These are phyloP conservation scores for Ogataea sp. DNA, from an alignment of 805 yeast species.

Conservation along the genomic window DNA sequence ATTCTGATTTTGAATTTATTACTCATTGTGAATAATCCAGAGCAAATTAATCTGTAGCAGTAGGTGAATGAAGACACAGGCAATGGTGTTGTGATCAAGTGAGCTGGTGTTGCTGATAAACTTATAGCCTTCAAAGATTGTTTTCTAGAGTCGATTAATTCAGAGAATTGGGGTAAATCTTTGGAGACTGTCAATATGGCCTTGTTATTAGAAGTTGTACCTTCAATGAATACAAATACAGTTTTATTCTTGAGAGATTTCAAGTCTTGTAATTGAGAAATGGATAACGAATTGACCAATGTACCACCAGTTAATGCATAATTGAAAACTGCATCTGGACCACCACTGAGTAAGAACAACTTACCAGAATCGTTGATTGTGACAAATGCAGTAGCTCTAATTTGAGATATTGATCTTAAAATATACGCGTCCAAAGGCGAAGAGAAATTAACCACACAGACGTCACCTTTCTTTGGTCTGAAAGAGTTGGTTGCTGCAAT, in stretches of 20 bases:
- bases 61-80: conserved; percentile 13
- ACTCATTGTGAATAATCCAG: conserved; percentile 8
- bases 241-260: not conserved
- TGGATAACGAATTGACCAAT: not conserved
- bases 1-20: conserved; percentile 14
- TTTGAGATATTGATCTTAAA: conserved; percentile 6
- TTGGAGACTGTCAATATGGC: conserved; percentile 53
- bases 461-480: conserved; percentile 36
- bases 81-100: conserved; percentile 26
- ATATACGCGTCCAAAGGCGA: conserved; percentile 52
- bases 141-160: conserved; percentile 1
- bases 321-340: conserved; percentile 1
- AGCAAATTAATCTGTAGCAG: conserved; percentile 7
- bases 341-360: conserved; percentile 6
- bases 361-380: conserved; percentile 11
- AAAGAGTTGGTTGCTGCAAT: conserved; percentile 19
- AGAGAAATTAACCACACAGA: conserved; percentile 47
- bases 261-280: not conserved
- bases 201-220: conserved; percentile 80
- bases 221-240: conserved; percentile 48
- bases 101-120: conserved; percentile 29
- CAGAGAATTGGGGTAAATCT: conserved; percentile 8
- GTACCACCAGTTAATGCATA: not conserved
- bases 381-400: conserved; percentile 7
- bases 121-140: conserved; percentile 29